A percentile compares a stretch with the other conserved stretches of the same genome.
Conservation (phyloP, 768 basidiomycete species). For the Lentinula lateritia region DNA sequence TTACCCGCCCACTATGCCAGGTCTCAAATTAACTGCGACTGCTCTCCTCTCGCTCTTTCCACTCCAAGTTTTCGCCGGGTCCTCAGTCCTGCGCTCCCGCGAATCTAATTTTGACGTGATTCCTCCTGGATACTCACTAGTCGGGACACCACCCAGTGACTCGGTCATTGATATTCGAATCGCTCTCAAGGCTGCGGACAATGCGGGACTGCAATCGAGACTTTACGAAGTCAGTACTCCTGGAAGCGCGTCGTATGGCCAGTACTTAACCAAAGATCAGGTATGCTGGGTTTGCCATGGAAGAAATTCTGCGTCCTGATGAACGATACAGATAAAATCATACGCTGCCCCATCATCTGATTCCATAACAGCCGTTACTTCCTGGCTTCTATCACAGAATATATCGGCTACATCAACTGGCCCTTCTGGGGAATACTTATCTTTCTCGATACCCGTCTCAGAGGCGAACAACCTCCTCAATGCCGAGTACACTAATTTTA, state of each 20-base stretch:
- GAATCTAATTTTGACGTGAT: neutral
- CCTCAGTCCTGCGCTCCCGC: neutral
- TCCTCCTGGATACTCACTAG: neutral
- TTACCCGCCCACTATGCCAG: neutral
- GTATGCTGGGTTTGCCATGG: conserved; percentile 8
- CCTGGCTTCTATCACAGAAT: conserved; percentile 41
- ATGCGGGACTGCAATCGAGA: conserved; percentile 20
- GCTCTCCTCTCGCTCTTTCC: neutral
- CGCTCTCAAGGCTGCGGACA: conserved; percentile 22
- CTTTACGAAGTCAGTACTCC: conserved; percentile 26
- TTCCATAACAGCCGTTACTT: conserved; percentile 25
- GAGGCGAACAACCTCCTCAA: conserved; percentile 29
- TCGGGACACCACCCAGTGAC: conserved; percentile 13
- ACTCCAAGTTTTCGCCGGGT: neutral
- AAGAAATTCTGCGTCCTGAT: neutral
- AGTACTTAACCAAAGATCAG: conserved; percentile 23
- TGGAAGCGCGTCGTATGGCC: conserved; percentile 18
- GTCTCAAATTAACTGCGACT: neutral
- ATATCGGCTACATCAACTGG: conserved; percentile 24
- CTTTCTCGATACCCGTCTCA: conserved; percentile 22
- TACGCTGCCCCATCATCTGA: conserved; percentile 11
- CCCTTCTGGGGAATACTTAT: conserved; percentile 32
- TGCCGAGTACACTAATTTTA: conserved; percentile 30
- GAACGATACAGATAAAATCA: conserved; percentile 11
- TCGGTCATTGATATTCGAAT: conserved; percentile 22